phyloP scores from a whole-genome alignment of 495 filamentous ascomycete genomes.

The Schizothecium vesticola region DNA sequence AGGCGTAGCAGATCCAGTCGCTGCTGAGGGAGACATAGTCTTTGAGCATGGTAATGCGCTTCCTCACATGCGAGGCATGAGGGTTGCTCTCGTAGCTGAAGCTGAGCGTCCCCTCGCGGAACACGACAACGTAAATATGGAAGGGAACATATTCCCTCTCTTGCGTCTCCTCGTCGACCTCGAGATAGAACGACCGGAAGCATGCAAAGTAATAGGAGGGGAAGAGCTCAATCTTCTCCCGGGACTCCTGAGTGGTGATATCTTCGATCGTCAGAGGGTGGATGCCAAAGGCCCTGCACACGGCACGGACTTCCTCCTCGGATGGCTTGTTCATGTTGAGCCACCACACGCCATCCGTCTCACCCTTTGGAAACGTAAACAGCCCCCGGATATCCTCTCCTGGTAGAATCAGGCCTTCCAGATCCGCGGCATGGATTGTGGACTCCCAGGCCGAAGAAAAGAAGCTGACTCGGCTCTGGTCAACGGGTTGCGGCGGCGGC shows the following conservation, averaged over 20 bases:
- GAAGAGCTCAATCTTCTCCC: conserved; percentile 98
- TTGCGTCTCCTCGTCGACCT: conserved; percentile 62
- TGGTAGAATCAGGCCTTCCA: conserved; percentile 80
- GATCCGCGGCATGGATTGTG: conserved; percentile 81
- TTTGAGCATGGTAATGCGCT: conserved; percentile 84
- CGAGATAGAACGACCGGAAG: conserved; percentile 80
- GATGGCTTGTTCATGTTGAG: conserved; percentile 86
- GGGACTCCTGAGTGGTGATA: conserved; percentile 86
- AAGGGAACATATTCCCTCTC: conserved; percentile 81
- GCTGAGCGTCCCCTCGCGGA: conserved; percentile 89
- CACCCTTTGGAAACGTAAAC: conserved; percentile 66
- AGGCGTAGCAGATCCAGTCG: conserved; percentile 98
- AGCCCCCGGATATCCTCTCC: conserved; percentile 85
- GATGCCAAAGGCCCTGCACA: conserved; percentile 86
- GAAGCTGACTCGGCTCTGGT: conserved; percentile 82
- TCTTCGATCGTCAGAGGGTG: conserved; percentile 93
- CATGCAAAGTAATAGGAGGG: conserved; percentile 96
- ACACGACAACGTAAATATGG: conserved; percentile 94
- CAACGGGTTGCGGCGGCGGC: conserved; percentile 30
- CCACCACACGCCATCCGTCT: conserved; percentile 85
- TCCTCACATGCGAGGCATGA: conserved; percentile 81
- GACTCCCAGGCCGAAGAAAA: conserved; percentile 91
- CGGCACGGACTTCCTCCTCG: conserved; percentile 79
- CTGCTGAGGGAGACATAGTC: conserved; percentile 89
- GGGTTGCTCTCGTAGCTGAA: conserved; percentile 83